Conservation (phyloP, 192 early-diverging fungal genomes). For the Backusella luteola region DNA sequence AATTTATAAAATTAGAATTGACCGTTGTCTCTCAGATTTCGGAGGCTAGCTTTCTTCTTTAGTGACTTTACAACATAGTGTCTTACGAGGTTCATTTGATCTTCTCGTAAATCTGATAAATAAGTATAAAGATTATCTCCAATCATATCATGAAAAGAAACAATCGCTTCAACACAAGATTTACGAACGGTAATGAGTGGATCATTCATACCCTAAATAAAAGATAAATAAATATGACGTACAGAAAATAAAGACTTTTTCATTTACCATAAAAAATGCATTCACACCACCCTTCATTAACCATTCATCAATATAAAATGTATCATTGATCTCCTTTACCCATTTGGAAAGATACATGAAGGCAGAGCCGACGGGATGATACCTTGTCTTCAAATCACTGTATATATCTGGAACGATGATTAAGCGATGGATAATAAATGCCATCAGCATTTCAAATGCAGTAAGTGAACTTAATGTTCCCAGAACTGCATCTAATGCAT, state of each 20-base stretch:
- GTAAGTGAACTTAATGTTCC: conserved; percentile 26
- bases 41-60: conserved; percentile 33
- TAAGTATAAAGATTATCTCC: conserved; percentile 29
- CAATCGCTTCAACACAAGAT: conserved; percentile 36
- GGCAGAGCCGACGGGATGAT: conserved; percentile 33
- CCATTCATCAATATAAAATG: conserved; percentile 26
- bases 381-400: conserved; percentile 3
- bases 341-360: conserved; percentile 32
- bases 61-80: conserved; percentile 33
- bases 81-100: conserved; percentile 34
- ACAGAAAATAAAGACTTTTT: neutral
- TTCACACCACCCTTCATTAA: conserved; percentile 23
- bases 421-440: conserved; percentile 23
- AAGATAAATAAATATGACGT: neutral
- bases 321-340: conserved; percentile 23
- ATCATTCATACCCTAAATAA: conserved; percentile 32
- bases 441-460: conserved; percentile 30
- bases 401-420: conserved; percentile 5
- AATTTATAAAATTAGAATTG: conserved; percentile 5
- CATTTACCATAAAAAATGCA: conserved; percentile 30
- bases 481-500: conserved; percentile 36
- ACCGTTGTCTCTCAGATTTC: conserved; percentile 19
- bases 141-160: conserved; percentile 36
- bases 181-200: conserved; percentile 30
- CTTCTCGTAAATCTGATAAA: conserved; percentile 33